Percentiles rank a stretch among this genome's conserved stretches.
Evolutionary conservation across 345 rosid species (phyloP).

Genomic region (Aquilaria yunnanensis): DNA sequence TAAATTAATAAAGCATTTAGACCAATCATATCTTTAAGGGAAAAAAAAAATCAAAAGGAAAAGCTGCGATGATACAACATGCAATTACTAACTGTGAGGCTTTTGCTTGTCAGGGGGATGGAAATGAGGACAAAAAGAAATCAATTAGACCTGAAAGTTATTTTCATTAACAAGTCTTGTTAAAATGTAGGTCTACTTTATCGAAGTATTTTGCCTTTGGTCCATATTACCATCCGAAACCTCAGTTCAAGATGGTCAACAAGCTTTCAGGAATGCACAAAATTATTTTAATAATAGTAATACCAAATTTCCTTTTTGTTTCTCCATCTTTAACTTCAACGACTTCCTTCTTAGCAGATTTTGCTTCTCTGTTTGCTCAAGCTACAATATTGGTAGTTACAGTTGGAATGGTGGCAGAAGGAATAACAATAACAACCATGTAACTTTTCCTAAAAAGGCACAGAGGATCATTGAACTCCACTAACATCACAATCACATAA

Average conservation of each 20-base stretch:
- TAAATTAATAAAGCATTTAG: not conserved
- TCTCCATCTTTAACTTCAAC: slow-evolving; percentile 41
- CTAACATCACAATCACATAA: not conserved
- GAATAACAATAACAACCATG: not conserved
- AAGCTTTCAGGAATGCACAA: not conserved
- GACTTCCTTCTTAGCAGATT: slow-evolving; percentile 26
- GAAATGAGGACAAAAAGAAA: too few relatives aligned
- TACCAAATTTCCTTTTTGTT: slow-evolving; percentile 69
- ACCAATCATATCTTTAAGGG: too few relatives aligned
- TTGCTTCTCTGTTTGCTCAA: slow-evolving; percentile 47
- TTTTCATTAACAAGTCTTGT: too few relatives aligned
- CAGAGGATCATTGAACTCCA: not conserved
- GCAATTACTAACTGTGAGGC: not conserved
- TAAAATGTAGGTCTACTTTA: too few relatives aligned
- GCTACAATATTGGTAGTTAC: slow-evolving; percentile 36
- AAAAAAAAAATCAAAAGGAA: not conserved
- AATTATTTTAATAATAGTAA: slow-evolving; percentile 4
- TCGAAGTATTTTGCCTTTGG: too few relatives aligned
- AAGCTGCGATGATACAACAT: slow-evolving; percentile 1
- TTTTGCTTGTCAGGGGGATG: too few relatives aligned
- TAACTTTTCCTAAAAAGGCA: not conserved
- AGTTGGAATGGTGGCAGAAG: not conserved
- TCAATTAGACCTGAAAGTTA: too few relatives aligned
- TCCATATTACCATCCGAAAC: too few relatives aligned
- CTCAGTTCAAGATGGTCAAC: not conserved